Conservation (phyloP, 176 grass and related monocot species). For the Rhynchospora tenuis region DNA sequence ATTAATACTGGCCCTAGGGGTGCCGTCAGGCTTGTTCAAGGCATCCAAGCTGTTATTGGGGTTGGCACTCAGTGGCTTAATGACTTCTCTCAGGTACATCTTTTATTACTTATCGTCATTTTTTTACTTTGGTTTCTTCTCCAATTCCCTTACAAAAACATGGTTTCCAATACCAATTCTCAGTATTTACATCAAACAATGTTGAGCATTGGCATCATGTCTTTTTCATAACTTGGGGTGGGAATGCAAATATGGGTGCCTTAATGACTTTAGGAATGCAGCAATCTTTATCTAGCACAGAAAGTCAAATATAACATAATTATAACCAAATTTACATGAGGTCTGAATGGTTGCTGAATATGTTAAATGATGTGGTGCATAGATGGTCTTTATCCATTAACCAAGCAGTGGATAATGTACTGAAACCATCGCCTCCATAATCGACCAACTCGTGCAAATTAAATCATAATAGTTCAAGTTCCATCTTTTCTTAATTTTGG, state of each 20-base stretch:
- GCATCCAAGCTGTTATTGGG: conserved; percentile 79
- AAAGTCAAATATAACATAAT: background rate
- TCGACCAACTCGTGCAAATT: background rate
- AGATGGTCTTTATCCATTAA: background rate
- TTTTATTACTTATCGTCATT: conserved; percentile 3
- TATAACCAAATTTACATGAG: no score
- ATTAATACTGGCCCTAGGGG: conserved; percentile 89
- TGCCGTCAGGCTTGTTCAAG: conserved; percentile 70
- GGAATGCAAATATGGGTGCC: background rate
- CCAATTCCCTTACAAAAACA: background rate
- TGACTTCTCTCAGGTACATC: conserved; percentile 70
- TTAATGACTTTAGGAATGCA: background rate
- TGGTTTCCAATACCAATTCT: background rate
- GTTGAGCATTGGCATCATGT: background rate
- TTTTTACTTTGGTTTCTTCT: background rate
- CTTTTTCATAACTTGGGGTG: background rate
- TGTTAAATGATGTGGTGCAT: background rate
- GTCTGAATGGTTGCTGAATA: background rate
- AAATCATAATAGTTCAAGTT: background rate
- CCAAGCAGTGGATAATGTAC: background rate
- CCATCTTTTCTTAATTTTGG: background rate
- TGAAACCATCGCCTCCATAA: background rate
- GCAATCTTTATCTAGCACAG: background rate
- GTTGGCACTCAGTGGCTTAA: conserved; percentile 83
- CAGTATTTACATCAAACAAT: background rate